phyloP scores from a whole-genome alignment of 2,329 filamentous ascomycete genomes.

The Chrysoporthe cubensis region DNA sequence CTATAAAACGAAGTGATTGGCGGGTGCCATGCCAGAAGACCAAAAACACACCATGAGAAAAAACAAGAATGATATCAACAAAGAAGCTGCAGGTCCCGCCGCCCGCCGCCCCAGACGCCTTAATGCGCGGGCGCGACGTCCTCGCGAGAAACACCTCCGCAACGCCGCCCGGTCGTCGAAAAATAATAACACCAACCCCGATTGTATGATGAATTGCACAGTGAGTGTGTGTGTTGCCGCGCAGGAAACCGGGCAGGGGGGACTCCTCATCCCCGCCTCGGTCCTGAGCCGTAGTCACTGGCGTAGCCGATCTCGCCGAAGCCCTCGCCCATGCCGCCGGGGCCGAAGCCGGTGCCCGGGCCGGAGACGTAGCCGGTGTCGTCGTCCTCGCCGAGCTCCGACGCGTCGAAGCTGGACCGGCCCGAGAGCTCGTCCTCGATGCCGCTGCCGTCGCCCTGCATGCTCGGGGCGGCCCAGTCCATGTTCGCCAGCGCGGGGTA shows the following conservation, averaged over 20 bases:
- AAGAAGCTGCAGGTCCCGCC: neutral
- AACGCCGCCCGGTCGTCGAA: constrained; percentile 1
- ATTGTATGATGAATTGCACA: neutral
- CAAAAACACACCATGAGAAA: neutral
- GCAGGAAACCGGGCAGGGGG: neutral
- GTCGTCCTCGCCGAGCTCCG: constrained; percentile 72
- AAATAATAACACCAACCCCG: constrained; percentile 21
- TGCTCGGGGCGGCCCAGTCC: constrained; percentile 72
- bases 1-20: constrained; percentile 6
- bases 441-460: constrained; percentile 72
- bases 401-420: constrained; percentile 80
- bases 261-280: neutral
- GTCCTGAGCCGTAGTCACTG: constrained; percentile 56
- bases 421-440: constrained; percentile 78
- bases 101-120: neutral
- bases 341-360: constrained; percentile 62
- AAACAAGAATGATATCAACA: neutral
- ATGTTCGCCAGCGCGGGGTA: constrained; percentile 91
- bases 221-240: no score
- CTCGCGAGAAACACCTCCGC: neutral
- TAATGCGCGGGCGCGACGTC: neutral
- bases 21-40: neutral
- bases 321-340: constrained; percentile 58
- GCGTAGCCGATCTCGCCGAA: constrained; percentile 59
- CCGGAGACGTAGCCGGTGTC: constrained; percentile 70